These are phyloP conservation scores for Suillus weaverae DNA, from an alignment of 768 basidiomycete species.

Conservation along the genomic window DNA sequence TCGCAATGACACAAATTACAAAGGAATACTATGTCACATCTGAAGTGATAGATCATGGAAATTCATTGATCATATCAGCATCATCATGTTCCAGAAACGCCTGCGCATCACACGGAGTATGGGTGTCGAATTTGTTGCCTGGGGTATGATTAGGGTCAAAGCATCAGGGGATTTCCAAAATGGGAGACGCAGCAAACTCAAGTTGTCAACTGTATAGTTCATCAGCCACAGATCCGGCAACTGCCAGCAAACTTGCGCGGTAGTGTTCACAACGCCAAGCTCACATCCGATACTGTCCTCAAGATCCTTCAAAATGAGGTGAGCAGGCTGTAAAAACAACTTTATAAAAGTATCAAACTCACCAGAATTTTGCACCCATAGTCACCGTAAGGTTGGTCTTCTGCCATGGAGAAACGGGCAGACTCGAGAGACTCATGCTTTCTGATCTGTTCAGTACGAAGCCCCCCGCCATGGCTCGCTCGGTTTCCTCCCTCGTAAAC, in stretches of 20 bases:
- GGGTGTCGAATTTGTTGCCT: neutral
- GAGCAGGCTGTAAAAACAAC: slow-evolving; percentile 20
- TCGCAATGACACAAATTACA: neutral
- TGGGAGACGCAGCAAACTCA: slow-evolving; percentile 1
- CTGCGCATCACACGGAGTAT: neutral
- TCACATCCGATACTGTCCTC: slow-evolving; percentile 14
- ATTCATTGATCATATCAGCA: neutral
- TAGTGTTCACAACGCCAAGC: slow-evolving; percentile 1
- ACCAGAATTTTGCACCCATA: slow-evolving; percentile 31
- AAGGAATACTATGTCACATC: neutral
- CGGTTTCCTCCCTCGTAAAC: slow-evolving; percentile 96
- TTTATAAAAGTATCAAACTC: slow-evolving; percentile 12
- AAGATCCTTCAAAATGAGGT: slow-evolving; percentile 61
- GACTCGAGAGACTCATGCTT: slow-evolving; percentile 21
- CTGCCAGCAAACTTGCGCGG: slow-evolving; percentile 15
- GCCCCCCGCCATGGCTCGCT: slow-evolving; percentile 98
- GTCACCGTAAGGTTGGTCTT: slow-evolving; percentile 80
- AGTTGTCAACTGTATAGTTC: slow-evolving; percentile 28
- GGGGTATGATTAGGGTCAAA: neutral
- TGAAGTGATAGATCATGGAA: neutral
- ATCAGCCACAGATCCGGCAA: slow-evolving; percentile 32
- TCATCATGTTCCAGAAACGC: neutral
- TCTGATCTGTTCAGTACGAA: slow-evolving; percentile 71
- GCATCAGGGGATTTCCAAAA: slow-evolving; percentile 18
- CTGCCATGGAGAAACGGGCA: slow-evolving; percentile 22